Percentiles rank a stretch among this genome's conserved stretches.
phyloP scores from a whole-genome alignment of 208 protist species.

The Leishmania lainsoni region DNA sequence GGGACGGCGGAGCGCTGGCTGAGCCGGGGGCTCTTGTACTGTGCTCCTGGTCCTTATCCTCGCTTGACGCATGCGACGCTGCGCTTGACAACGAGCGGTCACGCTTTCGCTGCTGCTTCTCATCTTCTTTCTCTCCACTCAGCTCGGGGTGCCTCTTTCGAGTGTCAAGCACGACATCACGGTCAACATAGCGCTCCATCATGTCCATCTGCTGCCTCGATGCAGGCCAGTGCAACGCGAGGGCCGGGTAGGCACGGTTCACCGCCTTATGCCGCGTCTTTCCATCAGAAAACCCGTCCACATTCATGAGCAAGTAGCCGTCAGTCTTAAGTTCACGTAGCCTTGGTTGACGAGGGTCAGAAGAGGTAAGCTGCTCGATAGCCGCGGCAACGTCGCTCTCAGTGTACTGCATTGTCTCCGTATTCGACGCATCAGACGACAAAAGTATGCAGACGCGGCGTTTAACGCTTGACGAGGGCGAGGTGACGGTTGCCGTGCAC shows the following conservation, averaged over 20 bases:
- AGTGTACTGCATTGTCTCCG: slow-evolving; percentile 18
- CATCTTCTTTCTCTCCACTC: neutral
- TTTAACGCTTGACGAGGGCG: neutral
- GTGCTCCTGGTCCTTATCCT: neutral
- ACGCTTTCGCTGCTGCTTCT: slow-evolving; percentile 3
- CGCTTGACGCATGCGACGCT: neutral
- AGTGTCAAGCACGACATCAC: slow-evolving; percentile 33
- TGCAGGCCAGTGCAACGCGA: slow-evolving; percentile 32
- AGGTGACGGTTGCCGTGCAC: slow-evolving; percentile 5
- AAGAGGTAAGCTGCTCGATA: slow-evolving; percentile 19
- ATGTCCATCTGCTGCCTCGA: slow-evolving; percentile 24
- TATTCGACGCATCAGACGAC: neutral
- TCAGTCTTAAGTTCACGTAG: slow-evolving; percentile 44
- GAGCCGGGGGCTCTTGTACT: neutral
- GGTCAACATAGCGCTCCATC: slow-evolving; percentile 45
- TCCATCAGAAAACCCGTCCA: slow-evolving; percentile 53
- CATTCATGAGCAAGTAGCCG: slow-evolving; percentile 55
- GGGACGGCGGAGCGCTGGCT: neutral
- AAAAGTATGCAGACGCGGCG: neutral
- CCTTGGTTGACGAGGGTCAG: slow-evolving; percentile 20
- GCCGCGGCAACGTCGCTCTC: slow-evolving; percentile 21
- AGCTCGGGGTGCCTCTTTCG: slow-evolving; percentile 35
- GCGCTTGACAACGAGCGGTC: slow-evolving; percentile 15
- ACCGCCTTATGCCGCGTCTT: slow-evolving; percentile 45
- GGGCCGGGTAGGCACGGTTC: slow-evolving; percentile 53